Percentiles rank a stretch among this genome's conserved stretches.
phyloP scores from a whole-genome alignment of 169 alveolate genomes.

The Plasmodium adleri region DNA sequence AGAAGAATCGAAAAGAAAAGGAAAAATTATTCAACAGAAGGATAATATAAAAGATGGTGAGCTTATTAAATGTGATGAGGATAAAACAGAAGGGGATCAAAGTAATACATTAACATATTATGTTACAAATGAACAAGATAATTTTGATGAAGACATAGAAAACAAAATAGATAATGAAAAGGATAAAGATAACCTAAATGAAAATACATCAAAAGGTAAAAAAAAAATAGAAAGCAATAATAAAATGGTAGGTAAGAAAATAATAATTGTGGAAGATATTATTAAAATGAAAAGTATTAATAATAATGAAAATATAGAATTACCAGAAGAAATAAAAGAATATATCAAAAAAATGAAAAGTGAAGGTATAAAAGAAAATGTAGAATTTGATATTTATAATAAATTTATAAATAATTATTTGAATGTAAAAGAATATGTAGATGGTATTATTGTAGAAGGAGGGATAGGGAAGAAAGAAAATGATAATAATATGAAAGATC shows the following conservation, averaged over 20 bases:
- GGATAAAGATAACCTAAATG: not conserved
- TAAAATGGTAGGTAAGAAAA: not conserved
- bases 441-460: not conserved
- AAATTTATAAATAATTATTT: constrained; percentile 11
- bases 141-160: not conserved
- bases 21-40: too few relatives aligned
- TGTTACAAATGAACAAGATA: not conserved
- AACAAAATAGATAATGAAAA: not conserved
- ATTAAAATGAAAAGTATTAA: not conserved
- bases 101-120: not conserved
- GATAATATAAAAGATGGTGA: not conserved
- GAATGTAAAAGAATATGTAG: constrained; percentile 5
- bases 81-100: not conserved
- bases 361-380: constrained; percentile 5
- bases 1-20: too few relatives aligned
- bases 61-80: not conserved
- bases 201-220: not conserved
- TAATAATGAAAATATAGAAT: not conserved
- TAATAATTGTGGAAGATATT: not conserved
- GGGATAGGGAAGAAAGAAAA: not conserved
- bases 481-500: not conserved
- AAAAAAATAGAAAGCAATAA: not conserved
- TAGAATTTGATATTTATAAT: not conserved
- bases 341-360: not conserved
- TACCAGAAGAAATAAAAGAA: not conserved